Base-by-base conservation (phyloP, 2,329 filamentous ascomycete genomes). In the Bipolaris zeicola region DNA sequence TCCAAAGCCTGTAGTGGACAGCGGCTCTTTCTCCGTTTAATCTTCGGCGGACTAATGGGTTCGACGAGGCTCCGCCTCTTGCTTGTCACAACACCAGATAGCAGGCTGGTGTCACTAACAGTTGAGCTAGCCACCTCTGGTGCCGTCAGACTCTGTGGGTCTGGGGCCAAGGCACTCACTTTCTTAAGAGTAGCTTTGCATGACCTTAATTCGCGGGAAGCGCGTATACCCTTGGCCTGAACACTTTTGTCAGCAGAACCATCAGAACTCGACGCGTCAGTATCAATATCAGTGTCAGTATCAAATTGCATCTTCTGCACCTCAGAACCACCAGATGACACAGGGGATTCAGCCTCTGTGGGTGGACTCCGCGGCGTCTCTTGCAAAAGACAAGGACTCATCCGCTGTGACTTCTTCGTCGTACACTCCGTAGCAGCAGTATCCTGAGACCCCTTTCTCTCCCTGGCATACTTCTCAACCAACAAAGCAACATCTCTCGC, bases 401-500 rank as follows among this genome's bases (percentile, higher is more conserved):
- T 64, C 5, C 50, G 50, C 18, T 68, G 64, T 1, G 59, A 66
- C 1, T 63, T 65, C 7, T 56, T 16, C 6, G 67, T 68, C 5
- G 65, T 71, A 6, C 60, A 56, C 24, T 67, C 61, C n/a, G 64
- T 64, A 6, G 60, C 63, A 6, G 31, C 16, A 3, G 52, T 53
- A 2, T n/a, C 16, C 24, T 73, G 69, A 20, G 64, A 68, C 3
- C 33, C 45, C 5, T 24, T 22, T 18, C 60, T 57, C 10, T 68
- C 60, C 18, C 49, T 43, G 8, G 45, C 38, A 41, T 72, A 73
- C 38, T 63, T 67, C 24, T 63, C 55, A 1, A 50, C 65, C 4
- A 72, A 52, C 11, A 69, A 26, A 6, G 67, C 70, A 6, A 75
- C 67, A 31, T 75, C 71, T 56, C 55, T 68, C 6, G 70, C 70